phyloP scores from a whole-genome alignment of 2,329 filamentous ascomycete genomes.

The Aschersonia sp. region DNA sequence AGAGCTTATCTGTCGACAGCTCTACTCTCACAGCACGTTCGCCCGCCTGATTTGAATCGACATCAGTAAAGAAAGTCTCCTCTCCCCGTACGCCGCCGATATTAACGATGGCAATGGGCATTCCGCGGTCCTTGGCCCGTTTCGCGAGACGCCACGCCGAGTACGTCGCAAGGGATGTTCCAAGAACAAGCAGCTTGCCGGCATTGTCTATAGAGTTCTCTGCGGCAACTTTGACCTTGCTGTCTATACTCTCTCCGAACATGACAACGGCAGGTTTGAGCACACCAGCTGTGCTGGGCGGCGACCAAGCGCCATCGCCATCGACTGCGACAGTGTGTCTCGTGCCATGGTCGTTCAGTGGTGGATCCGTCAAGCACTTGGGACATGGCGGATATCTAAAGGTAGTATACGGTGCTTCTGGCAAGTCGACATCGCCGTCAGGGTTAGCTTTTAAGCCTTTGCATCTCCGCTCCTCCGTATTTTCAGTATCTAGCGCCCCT shows the following conservation, averaged over 20 bases:
- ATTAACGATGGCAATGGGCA: conserved; percentile 80
- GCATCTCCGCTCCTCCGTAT: conserved; percentile 52
- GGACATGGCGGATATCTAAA: conserved; percentile 90
- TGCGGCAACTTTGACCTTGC: conserved; percentile 55
- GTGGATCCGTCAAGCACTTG: conserved; percentile 54
- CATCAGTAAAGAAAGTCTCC: conserved; percentile 49
- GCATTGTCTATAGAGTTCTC: conserved; percentile 70
- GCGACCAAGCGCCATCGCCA: conserved; percentile 63
- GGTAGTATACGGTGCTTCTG: conserved; percentile 72
- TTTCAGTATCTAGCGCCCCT: conserved; percentile 66
- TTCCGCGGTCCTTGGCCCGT: conserved; percentile 64
- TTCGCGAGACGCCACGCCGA: conserved; percentile 87
- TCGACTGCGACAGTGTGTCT: conserved; percentile 54
- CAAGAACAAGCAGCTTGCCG: conserved; percentile 62
- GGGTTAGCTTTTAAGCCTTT: conserved; percentile 74
- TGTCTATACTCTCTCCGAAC: conserved; percentile 82
- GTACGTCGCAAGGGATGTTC: conserved; percentile 86
- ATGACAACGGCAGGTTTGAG: conserved; percentile 90
- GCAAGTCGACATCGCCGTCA: conserved; percentile 86
- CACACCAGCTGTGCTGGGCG: conserved; percentile 56
- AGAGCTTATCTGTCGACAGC: conserved; percentile 39
- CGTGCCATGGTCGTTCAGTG: conserved; percentile 37
- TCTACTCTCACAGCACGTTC: conserved; percentile 41
- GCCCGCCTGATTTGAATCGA: conserved; percentile 37
- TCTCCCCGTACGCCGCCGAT: conserved; percentile 74